Evolutionary conservation across 2,329 filamentous ascomycete species (phyloP).

Genomic region (Neopestalotiopsis sp.): DNA sequence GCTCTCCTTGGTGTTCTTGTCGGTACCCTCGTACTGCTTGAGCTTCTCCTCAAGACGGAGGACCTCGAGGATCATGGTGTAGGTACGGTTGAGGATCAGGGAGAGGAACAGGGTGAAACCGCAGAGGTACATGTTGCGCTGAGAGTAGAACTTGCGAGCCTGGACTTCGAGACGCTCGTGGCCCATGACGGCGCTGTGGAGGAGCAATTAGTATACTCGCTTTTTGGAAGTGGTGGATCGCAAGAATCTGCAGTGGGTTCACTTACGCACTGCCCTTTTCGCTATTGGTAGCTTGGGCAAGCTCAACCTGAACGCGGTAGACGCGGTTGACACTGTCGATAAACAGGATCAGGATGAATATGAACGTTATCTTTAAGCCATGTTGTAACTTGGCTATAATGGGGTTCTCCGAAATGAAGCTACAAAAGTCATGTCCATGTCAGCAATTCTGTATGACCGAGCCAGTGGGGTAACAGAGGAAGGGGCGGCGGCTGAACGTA

Average conservation of each 20-base stretch:
- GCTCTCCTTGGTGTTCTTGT: constrained; percentile 66
- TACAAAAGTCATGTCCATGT: constrained; percentile 36
- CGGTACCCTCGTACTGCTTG: constrained; percentile 76
- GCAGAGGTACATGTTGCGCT: constrained; percentile 99
- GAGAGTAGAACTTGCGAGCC: constrained; percentile 99
- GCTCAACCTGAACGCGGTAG: constrained; percentile 93
- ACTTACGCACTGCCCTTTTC: constrained; percentile 51
- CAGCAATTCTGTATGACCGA: constrained; percentile 6
- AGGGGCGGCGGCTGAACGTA: constrained; percentile 41
- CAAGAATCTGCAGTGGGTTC: background rate
- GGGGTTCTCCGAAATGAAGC: constrained; percentile 91
- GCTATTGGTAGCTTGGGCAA: constrained; percentile 74
- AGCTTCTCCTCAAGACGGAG: constrained; percentile 92
- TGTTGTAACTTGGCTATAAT: constrained; percentile 92
- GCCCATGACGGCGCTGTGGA: constrained; percentile 70
- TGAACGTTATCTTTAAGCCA: constrained; percentile 97
- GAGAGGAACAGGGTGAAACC: constrained; percentile 99
- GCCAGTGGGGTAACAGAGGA: background rate
- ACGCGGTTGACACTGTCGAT: constrained; percentile 95
- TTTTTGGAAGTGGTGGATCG: background rate
- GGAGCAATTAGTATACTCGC: background rate
- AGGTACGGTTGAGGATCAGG: constrained; percentile 98
- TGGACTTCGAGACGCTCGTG: constrained; percentile 98
- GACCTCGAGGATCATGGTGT: constrained; percentile 93
- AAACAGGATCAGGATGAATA: constrained; percentile 98